A percentile compares a stretch with the other conserved stretches of the same genome.
These are phyloP conservation scores for Pichia ethanolica DNA, from an alignment of 805 yeast genomes.

Conservation along the genomic window DNA sequence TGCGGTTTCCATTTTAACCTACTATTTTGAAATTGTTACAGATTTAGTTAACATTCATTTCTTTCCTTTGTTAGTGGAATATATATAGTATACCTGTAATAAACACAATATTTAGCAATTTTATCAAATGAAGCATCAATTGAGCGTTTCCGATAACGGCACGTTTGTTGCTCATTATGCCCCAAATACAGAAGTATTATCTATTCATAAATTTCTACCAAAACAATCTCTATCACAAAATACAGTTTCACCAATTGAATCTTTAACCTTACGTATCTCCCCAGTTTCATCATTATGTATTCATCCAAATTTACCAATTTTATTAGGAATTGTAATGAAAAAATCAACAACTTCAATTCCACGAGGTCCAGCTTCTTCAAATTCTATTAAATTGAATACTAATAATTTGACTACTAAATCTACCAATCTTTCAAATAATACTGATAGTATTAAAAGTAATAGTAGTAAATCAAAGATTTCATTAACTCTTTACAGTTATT, in stretches of 20 bases:
- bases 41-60: no score
- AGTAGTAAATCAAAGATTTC: not conserved
- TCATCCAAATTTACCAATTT: not conserved
- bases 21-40: no score
- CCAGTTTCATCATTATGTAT: not conserved
- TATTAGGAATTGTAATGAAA: not conserved
- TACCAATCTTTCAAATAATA: not conserved
- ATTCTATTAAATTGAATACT: no score
- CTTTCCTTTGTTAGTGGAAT: no score
- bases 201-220: not conserved
- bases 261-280: not conserved
- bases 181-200: not conserved
- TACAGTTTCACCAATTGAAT: not conserved
- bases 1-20: no score
- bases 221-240: not conserved
- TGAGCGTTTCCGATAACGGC: not conserved
- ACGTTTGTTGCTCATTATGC: slow-evolving; percentile 5
- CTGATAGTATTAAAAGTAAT: not conserved
- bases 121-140: not conserved
- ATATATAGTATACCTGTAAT: no score
- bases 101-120: not conserved
- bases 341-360: not conserved
- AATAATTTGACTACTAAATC: not conserved
- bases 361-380: not conserved
- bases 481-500: not conserved